These are phyloP conservation scores for Aspergillus egyptiacus DNA, from an alignment of 495 filamentous ascomycete species.

Conservation along the genomic window DNA sequence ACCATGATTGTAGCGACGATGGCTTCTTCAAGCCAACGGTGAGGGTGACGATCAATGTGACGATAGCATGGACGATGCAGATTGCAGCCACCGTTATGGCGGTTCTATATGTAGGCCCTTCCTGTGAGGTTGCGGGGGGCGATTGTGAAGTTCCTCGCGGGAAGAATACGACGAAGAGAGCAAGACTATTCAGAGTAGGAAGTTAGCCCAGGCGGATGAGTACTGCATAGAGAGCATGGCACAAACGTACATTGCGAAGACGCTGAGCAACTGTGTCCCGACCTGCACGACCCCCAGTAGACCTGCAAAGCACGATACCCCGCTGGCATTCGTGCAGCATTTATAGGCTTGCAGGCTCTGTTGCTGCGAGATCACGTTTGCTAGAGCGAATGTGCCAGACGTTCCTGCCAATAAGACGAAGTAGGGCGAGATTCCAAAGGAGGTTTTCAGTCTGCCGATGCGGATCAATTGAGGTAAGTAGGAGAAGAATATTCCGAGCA, in stretches of 20 bases:
- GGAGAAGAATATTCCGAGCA: slow-evolving; percentile 85
- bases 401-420: slow-evolving; percentile 90
- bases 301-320: slow-evolving; percentile 77
- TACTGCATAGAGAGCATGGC: background rate
- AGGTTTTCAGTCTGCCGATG: slow-evolving; percentile 78
- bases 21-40: slow-evolving; percentile 54
- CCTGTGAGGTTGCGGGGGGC: slow-evolving; percentile 24
- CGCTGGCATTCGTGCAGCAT: slow-evolving; percentile 76
- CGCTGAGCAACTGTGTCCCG: slow-evolving; percentile 84
- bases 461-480: slow-evolving; percentile 93
- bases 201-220: background rate
- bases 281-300: slow-evolving; percentile 85
- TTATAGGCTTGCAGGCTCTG: slow-evolving; percentile 68
- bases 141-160: slow-evolving; percentile 54
- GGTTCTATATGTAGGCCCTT: slow-evolving; percentile 60
- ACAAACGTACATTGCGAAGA: slow-evolving; percentile 75
- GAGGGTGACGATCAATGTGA: slow-evolving; percentile 59
- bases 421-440: slow-evolving; percentile 92
- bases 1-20: slow-evolving; percentile 61
- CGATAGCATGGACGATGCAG: slow-evolving; percentile 65
- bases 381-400: slow-evolving; percentile 78
- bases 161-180: slow-evolving; percentile 83
- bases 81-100: slow-evolving; percentile 64
- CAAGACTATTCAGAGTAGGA: slow-evolving; percentile 46
- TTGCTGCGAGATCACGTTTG: slow-evolving; percentile 82